Evolutionary conservation across 2,329 filamentous ascomycete species (phyloP).

Genomic region (Amesomyces nigricolor): DNA sequence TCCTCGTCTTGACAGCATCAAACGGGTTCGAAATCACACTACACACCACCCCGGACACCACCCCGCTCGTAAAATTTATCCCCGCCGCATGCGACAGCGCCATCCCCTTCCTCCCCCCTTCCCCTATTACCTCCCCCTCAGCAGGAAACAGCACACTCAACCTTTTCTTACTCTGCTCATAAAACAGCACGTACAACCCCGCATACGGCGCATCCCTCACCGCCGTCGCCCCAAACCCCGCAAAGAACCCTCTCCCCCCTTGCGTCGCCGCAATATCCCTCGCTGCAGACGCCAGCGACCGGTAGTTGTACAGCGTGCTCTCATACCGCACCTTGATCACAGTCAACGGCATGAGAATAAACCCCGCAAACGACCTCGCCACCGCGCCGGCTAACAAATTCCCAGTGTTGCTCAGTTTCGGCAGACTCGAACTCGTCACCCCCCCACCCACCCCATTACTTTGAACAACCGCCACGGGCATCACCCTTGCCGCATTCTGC

Average conservation of each 20-base stretch:
- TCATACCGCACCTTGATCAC: conserved; percentile 97
- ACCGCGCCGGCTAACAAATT: conserved; percentile 82
- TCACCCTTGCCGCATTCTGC: conserved; percentile 49
- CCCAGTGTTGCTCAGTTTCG: conserved; percentile 73
- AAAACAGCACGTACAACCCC: conserved; percentile 88
- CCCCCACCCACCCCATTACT: neutral
- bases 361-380: conserved; percentile 79
- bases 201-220: conserved; percentile 95
- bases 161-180: conserved; percentile 73
- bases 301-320: conserved; percentile 78
- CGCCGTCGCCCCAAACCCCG: conserved; percentile 89
- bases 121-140: neutral
- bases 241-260: conserved; percentile 80
- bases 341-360: conserved; percentile 91
- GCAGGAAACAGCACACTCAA: conserved; percentile 39
- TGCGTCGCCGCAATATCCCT: conserved; percentile 67
- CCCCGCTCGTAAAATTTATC: conserved; percentile 82
- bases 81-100: conserved; percentile 47
- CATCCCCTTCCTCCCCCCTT: conserved; percentile 25
- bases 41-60: conserved; percentile 73
- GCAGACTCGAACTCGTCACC: conserved; percentile 46
- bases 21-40: conserved; percentile 93
- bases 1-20: conserved; percentile 89
- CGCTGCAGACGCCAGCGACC: conserved; percentile 65
- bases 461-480: conserved; percentile 16